Evolutionary conservation across 2,329 filamentous ascomycete genomes (phyloP).

Genomic region (Sarocladium oryzae): DNA sequence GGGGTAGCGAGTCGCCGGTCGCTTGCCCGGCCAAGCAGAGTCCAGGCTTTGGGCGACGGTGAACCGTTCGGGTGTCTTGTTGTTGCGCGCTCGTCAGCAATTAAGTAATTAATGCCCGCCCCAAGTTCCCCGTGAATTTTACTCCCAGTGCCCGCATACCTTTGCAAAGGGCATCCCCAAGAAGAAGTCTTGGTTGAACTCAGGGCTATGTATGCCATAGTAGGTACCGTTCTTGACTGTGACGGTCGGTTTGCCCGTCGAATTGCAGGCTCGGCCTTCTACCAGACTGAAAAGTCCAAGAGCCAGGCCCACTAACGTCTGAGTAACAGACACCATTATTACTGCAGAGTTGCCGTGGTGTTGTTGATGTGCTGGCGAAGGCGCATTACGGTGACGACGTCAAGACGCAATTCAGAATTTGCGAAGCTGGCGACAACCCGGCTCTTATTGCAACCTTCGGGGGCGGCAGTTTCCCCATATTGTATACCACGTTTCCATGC

Average conservation of each 20-base stretch:
- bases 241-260: constrained; percentile 6
- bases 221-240: constrained; percentile 22
- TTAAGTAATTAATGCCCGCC: no score
- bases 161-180: constrained; percentile 44
- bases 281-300: constrained; percentile 6
- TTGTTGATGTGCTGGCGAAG: background rate
- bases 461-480: background rate
- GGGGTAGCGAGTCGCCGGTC: constrained; percentile 38
- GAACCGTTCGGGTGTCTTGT: constrained; percentile 9
- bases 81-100: background rate
- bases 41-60: constrained; percentile 32
- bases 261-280: constrained; percentile 7
- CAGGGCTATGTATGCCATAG: constrained; percentile 26
- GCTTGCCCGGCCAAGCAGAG: constrained; percentile 29
- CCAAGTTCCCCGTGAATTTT: no score
- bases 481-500: background rate
- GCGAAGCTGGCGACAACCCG: background rate
- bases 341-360: background rate
- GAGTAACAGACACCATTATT: constrained; percentile 3
- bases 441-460: background rate
- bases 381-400: background rate
- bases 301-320: background rate
- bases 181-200: constrained; percentile 39
- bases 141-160: background rate
- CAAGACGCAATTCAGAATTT: background rate